phyloP scores from a whole-genome alignment of 805 yeast species.

The Spencermartinsiella europaea region DNA sequence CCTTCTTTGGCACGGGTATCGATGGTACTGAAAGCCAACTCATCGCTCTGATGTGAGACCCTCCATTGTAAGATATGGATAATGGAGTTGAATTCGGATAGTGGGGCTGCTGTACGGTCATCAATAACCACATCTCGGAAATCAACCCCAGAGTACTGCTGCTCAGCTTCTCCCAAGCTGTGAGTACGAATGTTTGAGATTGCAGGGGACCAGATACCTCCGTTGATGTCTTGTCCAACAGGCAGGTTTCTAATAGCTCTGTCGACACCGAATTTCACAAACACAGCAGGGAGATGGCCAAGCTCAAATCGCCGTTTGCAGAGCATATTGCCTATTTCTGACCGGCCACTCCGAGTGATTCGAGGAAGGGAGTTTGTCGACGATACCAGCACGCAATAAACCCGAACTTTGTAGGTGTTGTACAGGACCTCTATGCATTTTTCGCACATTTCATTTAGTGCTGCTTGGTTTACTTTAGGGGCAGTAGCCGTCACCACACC shows the following conservation, averaged over 20 bases:
- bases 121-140: slow-evolving; percentile 71
- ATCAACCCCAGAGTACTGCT: slow-evolving; percentile 79
- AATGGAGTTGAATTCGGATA: slow-evolving; percentile 67
- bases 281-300: slow-evolving; percentile 75
- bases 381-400: slow-evolving; percentile 76
- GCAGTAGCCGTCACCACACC: slow-evolving; percentile 37
- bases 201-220: slow-evolving; percentile 81
- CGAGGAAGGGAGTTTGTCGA: slow-evolving; percentile 80
- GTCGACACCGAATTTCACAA: slow-evolving; percentile 70
- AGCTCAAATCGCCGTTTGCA: slow-evolving; percentile 71
- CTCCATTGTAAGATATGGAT: slow-evolving; percentile 76
- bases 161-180: slow-evolving; percentile 57
- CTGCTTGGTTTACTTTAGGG: slow-evolving; percentile 21
- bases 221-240: slow-evolving; percentile 67
- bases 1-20: slow-evolving; percentile 40
- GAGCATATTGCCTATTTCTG: slow-evolving; percentile 88
- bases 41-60: slow-evolving; percentile 67
- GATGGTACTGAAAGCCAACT: slow-evolving; percentile 56
- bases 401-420: slow-evolving; percentile 64
- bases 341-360: slow-evolving; percentile 75
- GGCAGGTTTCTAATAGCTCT: slow-evolving; percentile 62
- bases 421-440: slow-evolving; percentile 43
- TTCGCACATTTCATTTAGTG: slow-evolving; percentile 46
- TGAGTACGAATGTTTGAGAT: slow-evolving; percentile 61
- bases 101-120: slow-evolving; percentile 65